Base-by-base conservation (phyloP, 176 grass and related monocot genomes). In the Lolium multiflorum region DNA sequence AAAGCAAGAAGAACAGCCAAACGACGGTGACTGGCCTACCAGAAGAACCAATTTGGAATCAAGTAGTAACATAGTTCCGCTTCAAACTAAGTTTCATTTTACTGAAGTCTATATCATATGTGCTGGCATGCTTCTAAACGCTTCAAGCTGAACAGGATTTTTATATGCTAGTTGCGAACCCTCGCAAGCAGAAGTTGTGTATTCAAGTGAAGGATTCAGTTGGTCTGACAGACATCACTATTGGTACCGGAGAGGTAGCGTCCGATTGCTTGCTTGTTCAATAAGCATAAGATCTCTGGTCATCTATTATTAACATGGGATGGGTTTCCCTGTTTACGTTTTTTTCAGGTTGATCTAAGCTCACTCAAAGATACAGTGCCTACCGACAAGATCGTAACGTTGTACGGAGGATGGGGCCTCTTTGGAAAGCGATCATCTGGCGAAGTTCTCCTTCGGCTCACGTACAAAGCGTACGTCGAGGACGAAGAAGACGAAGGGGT, bases 1-100 rank as follows among this genome's bases (percentile, higher is more conserved):
- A 91, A 79, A 99, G 97, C 80, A 99, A 99, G 87, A 99, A 96
- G 77, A 99, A 99, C 87, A 96, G 97, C 68, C 94, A 94, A 88
- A 99, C 97, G 80, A 96, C 94, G 22, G 94, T 99, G 25, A 99
- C 87, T 90, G 97, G 97, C 35, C 81, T 74, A 66, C 97, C 97
- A 46, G 97, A 81, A 56, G 89, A 96, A 85, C 97, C 97, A 47
- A 99, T 99, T 52, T 99, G 97, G 97, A 99, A 99, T 85, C 97
- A 99, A 92, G 97, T 99, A 86, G 65, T 70, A 48, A 70, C 46
- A 48, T 16, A 64, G 20, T 84, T 62, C 18, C 16, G 14, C 17
- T 69, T 38, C 62, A 18, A 47, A 56, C 18, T 39, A 24, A 35
- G 74, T 17, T 51, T 8, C 82, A 22, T 76, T 57, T 84, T 81